phyloP scores from a whole-genome alignment of 73 alveolate genomes.

The Uronychia binucleata region DNA sequence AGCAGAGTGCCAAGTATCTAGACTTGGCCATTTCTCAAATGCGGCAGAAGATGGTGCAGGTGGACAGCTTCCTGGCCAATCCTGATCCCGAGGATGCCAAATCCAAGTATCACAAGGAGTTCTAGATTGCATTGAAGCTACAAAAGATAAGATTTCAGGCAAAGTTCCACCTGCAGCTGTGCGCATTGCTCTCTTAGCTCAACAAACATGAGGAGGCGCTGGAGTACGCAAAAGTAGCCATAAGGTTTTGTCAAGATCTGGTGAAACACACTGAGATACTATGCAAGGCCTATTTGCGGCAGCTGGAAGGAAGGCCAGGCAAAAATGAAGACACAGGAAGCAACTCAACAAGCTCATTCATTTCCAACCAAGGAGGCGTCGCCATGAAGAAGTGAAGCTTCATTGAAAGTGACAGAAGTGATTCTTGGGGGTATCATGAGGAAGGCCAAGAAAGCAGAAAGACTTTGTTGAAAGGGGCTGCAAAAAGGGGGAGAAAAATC shows the following conservation, averaged over 20 bases:
- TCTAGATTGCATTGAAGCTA: no score
- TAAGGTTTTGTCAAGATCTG: conserved; percentile 2
- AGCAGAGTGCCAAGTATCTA: conserved; percentile 15
- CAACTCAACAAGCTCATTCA: no score
- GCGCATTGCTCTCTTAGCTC: conserved; percentile 6
- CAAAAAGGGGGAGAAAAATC: no score
- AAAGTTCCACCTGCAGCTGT: conserved; percentile 27
- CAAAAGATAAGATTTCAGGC: conserved; percentile 41
- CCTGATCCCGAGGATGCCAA: no score
- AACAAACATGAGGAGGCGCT: conserved; percentile 3
- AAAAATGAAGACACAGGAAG: neutral
- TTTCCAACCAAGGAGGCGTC: neutral
- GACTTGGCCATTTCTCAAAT: conserved; percentile 13
- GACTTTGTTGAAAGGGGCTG: no score
- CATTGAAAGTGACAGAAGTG: no score
- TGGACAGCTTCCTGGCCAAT: no score
- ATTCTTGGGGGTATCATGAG: no score
- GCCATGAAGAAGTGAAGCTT: no score
- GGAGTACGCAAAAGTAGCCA: conserved; percentile 13
- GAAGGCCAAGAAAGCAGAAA: no score
- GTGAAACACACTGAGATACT: neutral
- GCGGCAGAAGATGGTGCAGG: no score
- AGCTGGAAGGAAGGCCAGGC: neutral
- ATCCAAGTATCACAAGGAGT: no score
- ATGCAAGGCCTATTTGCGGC: neutral